Percentiles rank a stretch among this genome's conserved stretches.
Evolutionary conservation across 2,329 filamentous ascomycete genomes (phyloP).

Genomic region (Aspergillus latus): DNA sequence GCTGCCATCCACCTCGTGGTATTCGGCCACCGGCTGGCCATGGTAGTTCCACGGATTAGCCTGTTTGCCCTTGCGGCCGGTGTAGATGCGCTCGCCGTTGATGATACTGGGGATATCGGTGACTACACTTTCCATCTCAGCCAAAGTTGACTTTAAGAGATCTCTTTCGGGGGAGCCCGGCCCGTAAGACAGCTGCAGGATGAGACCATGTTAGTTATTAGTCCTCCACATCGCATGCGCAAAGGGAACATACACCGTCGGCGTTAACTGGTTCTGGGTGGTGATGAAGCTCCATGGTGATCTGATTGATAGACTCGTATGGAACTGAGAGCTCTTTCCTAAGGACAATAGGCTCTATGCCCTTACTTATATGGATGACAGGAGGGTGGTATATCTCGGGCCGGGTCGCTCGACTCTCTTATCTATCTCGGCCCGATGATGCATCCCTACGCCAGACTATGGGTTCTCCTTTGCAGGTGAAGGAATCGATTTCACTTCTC

Average conservation of each 20-base stretch:
- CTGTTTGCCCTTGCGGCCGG: not conserved
- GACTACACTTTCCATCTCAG: not conserved
- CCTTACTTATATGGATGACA: too few relatives aligned
- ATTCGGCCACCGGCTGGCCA: not conserved
- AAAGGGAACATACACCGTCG: not conserved
- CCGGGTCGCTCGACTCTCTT: too few relatives aligned
- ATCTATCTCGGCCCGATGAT: too few relatives aligned
- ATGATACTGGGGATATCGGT: not conserved
- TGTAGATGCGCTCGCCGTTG: not conserved
- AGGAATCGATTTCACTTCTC: too few relatives aligned
- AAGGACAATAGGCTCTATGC: too few relatives aligned
- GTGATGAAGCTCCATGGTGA: not conserved
- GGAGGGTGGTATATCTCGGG: too few relatives aligned
- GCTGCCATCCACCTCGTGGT: not conserved
- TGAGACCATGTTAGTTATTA: not conserved
- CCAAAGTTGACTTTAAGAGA: not conserved
- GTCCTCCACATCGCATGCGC: not conserved
- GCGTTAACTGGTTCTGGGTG: not conserved
- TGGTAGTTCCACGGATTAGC: not conserved
- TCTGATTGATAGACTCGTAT: not conserved
- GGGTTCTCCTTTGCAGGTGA: too few relatives aligned
- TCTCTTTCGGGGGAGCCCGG: not conserved
- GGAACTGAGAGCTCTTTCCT: too few relatives aligned
- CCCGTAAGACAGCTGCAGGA: not conserved
- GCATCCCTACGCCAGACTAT: too few relatives aligned